phyloP scores from a whole-genome alignment of 2,329 filamentous ascomycete genomes.

The Trichophyton schoenleinii region DNA sequence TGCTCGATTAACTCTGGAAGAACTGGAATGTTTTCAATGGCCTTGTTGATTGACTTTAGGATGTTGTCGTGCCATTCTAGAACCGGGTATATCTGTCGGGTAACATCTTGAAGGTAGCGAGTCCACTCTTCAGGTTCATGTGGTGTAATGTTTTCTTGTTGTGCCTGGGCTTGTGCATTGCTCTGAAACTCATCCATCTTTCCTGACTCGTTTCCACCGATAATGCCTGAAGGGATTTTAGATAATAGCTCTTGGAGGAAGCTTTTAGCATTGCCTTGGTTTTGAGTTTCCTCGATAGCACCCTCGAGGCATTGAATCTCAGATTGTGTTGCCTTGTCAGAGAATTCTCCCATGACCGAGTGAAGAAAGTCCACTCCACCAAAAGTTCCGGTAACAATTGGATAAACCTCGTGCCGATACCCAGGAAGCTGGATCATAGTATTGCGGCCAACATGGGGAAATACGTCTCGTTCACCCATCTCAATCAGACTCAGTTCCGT shows the following conservation, averaged over 20 bases:
- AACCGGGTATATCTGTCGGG: constrained; percentile 72
- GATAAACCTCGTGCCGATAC: constrained; percentile 56
- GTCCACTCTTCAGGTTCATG: constrained; percentile 76
- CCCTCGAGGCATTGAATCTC: constrained; percentile 81
- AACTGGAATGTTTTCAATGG: constrained; percentile 74
- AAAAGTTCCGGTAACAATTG: constrained; percentile 81
- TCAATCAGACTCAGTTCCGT: constrained; percentile 78
- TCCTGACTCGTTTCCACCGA: constrained; percentile 59
- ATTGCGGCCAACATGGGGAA: constrained; percentile 70
- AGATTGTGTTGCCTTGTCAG: constrained; percentile 81
- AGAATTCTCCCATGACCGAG: constrained; percentile 66
- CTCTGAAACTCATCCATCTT: constrained; percentile 69
- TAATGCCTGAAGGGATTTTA: constrained; percentile 68
- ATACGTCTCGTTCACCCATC: constrained; percentile 65
- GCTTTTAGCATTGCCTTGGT: constrained; percentile 55
- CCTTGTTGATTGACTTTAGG: constrained; percentile 63
- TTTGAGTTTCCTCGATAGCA: constrained; percentile 53
- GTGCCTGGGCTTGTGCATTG: constrained; percentile 60
- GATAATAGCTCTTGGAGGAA: constrained; percentile 66
- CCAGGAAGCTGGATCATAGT: constrained; percentile 61
- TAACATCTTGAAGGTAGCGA: constrained; percentile 58
- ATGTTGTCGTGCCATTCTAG: constrained; percentile 85
- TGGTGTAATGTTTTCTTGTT: constrained; percentile 61
- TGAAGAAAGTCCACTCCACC: constrained; percentile 90
- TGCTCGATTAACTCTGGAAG: constrained; percentile 76